Percentiles rank a stretch among this genome's conserved stretches.
Conservation (phyloP, 352 stramenopile genomes). For the Phytopythium delawarense region DNA sequence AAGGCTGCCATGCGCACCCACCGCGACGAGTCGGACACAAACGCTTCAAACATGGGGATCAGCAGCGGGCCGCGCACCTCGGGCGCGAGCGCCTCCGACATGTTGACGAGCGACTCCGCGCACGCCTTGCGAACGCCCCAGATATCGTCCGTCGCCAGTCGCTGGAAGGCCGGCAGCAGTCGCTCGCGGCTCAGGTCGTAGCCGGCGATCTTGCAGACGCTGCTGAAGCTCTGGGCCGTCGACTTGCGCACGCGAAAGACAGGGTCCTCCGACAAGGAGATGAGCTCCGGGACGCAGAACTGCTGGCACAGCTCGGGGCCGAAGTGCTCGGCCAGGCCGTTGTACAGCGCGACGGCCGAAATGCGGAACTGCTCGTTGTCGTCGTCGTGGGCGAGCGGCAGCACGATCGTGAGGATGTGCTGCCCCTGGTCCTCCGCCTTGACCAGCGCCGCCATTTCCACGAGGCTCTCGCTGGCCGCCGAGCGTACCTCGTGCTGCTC, state of each 20-base stretch:
- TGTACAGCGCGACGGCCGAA: conserved; percentile 90
- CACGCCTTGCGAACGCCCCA: conserved; percentile 93
- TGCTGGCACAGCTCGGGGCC: conserved; percentile 89
- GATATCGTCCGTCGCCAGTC: conserved; percentile 92
- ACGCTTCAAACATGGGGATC: conserved; percentile 87
- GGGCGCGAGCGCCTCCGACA: conserved; percentile 80
- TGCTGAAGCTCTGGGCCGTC: conserved; percentile 89
- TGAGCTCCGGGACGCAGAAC: conserved; percentile 92
- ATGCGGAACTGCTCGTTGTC: conserved; percentile 92
- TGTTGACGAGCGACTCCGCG: conserved; percentile 86
- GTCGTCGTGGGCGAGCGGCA: conserved; percentile 89
- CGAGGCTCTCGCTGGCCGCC: conserved; percentile 81
- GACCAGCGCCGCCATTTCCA: conserved; percentile 84
- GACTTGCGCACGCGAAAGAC: conserved; percentile 93
- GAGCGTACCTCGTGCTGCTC: conserved; percentile 86
- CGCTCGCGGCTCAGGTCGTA: conserved; percentile 73
- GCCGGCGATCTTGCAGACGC: conserved; percentile 83
- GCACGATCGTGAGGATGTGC: conserved; percentile 91
- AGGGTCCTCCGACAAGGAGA: conserved; percentile 88
- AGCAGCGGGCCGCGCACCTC: conserved; percentile 70
- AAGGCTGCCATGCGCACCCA: conserved; percentile 94
- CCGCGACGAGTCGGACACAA: conserved; percentile 88
- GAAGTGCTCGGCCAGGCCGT: conserved; percentile 87
- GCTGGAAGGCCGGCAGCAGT: conserved; percentile 89
- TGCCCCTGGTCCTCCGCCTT: conserved; percentile 85